Conservation (phyloP, 2,329 filamentous ascomycete species). For the Cytospora schulzeri region DNA sequence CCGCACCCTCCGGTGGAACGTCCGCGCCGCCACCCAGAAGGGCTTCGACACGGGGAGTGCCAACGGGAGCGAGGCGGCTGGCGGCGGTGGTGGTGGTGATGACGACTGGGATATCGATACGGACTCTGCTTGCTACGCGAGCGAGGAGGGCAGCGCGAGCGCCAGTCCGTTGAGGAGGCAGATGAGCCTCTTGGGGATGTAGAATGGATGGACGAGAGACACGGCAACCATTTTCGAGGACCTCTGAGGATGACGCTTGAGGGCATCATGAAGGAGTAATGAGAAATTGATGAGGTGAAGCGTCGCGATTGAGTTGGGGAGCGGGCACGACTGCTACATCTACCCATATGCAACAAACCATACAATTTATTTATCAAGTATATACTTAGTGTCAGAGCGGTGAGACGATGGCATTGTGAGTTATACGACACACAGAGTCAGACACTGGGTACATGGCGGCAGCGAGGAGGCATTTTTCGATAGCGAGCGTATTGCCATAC, state of each 20-base stretch:
- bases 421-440: constrained; percentile 13
- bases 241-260: background rate
- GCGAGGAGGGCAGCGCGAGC: constrained; percentile 70
- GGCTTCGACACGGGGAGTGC: constrained; percentile 66
- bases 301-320: background rate
- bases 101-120: constrained; percentile 94
- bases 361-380: constrained; percentile 1
- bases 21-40: constrained; percentile 87
- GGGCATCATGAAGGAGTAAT: background rate
- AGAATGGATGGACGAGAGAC: background rate
- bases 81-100: constrained; percentile 59
- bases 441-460: constrained; percentile 11
- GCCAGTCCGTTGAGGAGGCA: constrained; percentile 71
- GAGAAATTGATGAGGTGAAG: background rate
- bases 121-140: constrained; percentile 71
- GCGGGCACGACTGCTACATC: background rate
- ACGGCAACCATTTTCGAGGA: background rate
- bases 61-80: constrained; percentile 38
- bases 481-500: background rate
- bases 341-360: background rate
- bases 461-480: constrained; percentile 17
- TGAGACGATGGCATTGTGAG: constrained; percentile 18
- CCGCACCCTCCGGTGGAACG: constrained; percentile 92
- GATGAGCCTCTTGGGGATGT: constrained; percentile 73
- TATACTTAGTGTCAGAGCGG: background rate